A percentile compares a stretch with the other conserved stretches of the same genome.
These are phyloP conservation scores for Striga hermonthica DNA, from an alignment of 305 asterid genomes.

Conservation along the genomic window DNA sequence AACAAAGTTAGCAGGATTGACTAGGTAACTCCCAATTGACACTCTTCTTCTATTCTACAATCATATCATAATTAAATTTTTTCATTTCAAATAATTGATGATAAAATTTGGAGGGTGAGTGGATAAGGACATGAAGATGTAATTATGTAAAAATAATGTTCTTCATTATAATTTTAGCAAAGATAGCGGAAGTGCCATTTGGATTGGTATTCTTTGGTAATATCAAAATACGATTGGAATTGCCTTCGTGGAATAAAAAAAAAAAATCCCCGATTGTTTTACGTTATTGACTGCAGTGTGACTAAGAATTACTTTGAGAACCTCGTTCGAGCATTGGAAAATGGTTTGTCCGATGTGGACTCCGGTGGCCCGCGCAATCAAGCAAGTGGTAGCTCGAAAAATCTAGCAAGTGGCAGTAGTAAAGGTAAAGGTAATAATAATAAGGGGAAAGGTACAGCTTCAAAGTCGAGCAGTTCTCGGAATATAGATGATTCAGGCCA, in stretches of 20 bases:
- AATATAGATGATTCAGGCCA: constrained; percentile 59
- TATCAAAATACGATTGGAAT: too few relatives aligned
- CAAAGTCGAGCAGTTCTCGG: constrained; percentile 55
- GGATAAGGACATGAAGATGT: too few relatives aligned
- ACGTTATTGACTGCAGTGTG: constrained; percentile 58
- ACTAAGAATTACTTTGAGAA: constrained; percentile 92
- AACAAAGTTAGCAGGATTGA: constrained; percentile 87
- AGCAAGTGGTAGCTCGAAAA: constrained; percentile 55
- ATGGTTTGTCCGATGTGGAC: constrained; percentile 82
- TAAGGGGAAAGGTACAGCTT: constrained; percentile 54
- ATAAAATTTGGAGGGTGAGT: background rate
- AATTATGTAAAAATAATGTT: too few relatives aligned
- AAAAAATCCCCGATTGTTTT: background rate
- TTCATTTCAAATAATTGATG: background rate
- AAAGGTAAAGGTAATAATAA: constrained; percentile 41
- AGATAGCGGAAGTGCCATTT: too few relatives aligned
- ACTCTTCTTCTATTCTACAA: constrained; percentile 17
- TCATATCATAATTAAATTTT: constrained; percentile 2
- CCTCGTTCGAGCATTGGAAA: constrained; percentile 84
- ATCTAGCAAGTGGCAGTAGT: constrained; percentile 51
- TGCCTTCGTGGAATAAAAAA: too few relatives aligned
- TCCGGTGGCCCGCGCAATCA: constrained; percentile 50
- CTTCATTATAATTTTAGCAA: too few relatives aligned
- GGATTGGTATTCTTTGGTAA: too few relatives aligned
- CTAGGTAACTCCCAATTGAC: constrained; percentile 50